Evolutionary conservation across 1,139 yeast genomes (phyloP).

Genomic region (Yamadazyma oceani): DNA sequence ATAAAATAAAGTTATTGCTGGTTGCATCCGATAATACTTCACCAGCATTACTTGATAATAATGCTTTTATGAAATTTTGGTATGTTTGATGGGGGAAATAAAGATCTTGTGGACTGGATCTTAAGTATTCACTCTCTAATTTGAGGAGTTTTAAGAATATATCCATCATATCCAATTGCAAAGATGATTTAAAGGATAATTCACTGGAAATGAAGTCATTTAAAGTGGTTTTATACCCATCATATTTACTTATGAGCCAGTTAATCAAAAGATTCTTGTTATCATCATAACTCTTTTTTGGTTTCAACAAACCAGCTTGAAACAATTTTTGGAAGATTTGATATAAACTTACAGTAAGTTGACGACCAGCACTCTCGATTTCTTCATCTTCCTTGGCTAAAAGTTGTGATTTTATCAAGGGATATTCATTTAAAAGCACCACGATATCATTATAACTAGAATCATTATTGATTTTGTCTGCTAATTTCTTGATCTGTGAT

Average conservation of each 20-base stretch:
- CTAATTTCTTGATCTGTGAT: constrained; percentile 34
- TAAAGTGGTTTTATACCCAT: constrained; percentile 49
- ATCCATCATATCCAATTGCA: constrained; percentile 64
- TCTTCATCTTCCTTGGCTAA: constrained; percentile 22
- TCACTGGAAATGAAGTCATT: constrained; percentile 37
- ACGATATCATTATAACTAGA: constrained; percentile 55
- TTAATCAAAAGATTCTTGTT: constrained; percentile 48
- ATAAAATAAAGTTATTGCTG: constrained; percentile 51
- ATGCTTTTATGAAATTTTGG: constrained; percentile 43
- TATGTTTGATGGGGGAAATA: constrained; percentile 66
- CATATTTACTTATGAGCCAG: constrained; percentile 68
- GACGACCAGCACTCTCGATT: constrained; percentile 41
- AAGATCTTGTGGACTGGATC: constrained; percentile 46
- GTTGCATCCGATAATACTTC: constrained; percentile 45
- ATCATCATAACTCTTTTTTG: constrained; percentile 39
- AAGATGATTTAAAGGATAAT: constrained; percentile 38
- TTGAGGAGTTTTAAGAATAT: constrained; percentile 60
- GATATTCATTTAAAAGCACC: constrained; percentile 40
- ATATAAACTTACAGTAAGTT: constrained; percentile 51
- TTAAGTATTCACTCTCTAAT: constrained; percentile 56
- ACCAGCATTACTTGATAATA: constrained; percentile 44
- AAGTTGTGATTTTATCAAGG: constrained; percentile 23
- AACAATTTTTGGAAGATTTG: constrained; percentile 60
- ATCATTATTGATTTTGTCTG: constrained; percentile 26
- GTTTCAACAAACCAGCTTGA: constrained; percentile 45